Conservation (phyloP, 2,329 filamentous ascomycete genomes). For the Lasiodiplodia theobromae region DNA sequence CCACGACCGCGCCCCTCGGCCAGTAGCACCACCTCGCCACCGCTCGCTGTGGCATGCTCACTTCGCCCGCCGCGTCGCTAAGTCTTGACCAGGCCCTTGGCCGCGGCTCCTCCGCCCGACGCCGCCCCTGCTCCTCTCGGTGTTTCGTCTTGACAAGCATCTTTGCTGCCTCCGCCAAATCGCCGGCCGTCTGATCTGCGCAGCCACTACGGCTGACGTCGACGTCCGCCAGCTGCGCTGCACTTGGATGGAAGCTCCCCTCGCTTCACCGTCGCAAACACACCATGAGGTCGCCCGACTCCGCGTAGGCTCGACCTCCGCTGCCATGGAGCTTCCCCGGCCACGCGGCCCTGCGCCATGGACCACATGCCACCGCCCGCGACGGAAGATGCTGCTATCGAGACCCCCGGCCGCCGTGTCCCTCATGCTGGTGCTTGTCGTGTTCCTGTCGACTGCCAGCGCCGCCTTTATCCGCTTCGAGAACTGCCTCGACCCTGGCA, state of each 20-base stretch:
- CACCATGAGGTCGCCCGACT: slow-evolving; percentile 17
- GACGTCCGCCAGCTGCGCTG: slow-evolving; percentile 18
- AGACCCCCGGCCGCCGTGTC: neutral
- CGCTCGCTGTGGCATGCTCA: slow-evolving; percentile 16
- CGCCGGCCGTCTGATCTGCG: slow-evolving; percentile 27
- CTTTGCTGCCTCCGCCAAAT: slow-evolving; percentile 24
- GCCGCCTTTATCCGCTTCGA: slow-evolving; percentile 74
- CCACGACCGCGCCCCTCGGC: neutral
- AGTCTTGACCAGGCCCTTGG: slow-evolving; percentile 5
- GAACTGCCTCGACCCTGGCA: slow-evolving; percentile 76
- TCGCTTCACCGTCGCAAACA: slow-evolving; percentile 10
- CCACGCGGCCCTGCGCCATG: slow-evolving; percentile 7
- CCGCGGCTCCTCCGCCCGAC: slow-evolving; percentile 5
- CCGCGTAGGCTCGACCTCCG: slow-evolving; percentile 25
- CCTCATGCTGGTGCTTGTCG: slow-evolving; percentile 10
- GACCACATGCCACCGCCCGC: slow-evolving; percentile 16
- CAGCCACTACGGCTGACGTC: slow-evolving; percentile 28
- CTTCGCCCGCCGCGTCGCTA: slow-evolving; percentile 15
- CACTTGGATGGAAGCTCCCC: slow-evolving; percentile 29
- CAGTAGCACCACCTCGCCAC: neutral
- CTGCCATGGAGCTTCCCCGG: slow-evolving; percentile 22
- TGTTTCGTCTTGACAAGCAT: slow-evolving; percentile 28
- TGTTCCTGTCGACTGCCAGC: slow-evolving; percentile 14
- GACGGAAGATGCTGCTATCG: slow-evolving; percentile 22
- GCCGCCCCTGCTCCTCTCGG: slow-evolving; percentile 15